Conservation (phyloP, 2,329 filamentous ascomycete species). For the Monilinia fructicola region DNA sequence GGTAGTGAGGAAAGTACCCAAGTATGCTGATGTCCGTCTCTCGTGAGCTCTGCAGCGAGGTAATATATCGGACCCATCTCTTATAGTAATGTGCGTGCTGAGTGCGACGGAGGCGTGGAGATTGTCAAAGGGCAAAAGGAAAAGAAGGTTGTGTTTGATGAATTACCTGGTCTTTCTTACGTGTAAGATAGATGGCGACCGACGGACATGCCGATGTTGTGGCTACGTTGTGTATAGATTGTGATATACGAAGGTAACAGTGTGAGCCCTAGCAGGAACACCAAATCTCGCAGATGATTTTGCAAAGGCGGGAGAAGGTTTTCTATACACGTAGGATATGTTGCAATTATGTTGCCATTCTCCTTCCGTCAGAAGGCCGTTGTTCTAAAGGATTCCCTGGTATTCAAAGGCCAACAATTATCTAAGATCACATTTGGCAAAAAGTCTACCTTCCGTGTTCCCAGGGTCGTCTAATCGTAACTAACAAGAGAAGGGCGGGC, state of each 20-base stretch:
- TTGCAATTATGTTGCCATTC: constrained; percentile 10
- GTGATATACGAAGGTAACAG: constrained; percentile 20
- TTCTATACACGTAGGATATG: constrained; percentile 14
- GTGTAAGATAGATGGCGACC: constrained; percentile 13
- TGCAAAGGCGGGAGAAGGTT: not conserved
- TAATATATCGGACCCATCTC: constrained; percentile 21
- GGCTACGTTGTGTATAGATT: constrained; percentile 17
- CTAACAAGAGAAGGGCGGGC: not conserved
- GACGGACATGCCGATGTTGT: constrained; percentile 23
- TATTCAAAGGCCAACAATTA: not conserved
- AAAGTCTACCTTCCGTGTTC: constrained; percentile 10
- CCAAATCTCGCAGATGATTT: constrained; percentile 16
- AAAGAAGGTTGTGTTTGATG: constrained; percentile 5
- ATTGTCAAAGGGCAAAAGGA: not conserved
- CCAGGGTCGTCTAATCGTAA: not conserved
- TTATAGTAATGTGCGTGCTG: constrained; percentile 10
- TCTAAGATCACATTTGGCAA: constrained; percentile 15
- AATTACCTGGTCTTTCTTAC: constrained; percentile 12
- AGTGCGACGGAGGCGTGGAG: not conserved
- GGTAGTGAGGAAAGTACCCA: not conserved
- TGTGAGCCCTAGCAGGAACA: constrained; percentile 18
- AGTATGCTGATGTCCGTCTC: constrained; percentile 20
- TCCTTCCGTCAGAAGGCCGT: constrained; percentile 10
- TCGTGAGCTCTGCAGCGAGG: constrained; percentile 21
- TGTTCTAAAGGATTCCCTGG: constrained; percentile 1